Percentiles rank a stretch among this genome's conserved stretches.
phyloP scores from a whole-genome alignment of 2,329 filamentous ascomycete species.

The Ophiostoma triangulosporum region DNA sequence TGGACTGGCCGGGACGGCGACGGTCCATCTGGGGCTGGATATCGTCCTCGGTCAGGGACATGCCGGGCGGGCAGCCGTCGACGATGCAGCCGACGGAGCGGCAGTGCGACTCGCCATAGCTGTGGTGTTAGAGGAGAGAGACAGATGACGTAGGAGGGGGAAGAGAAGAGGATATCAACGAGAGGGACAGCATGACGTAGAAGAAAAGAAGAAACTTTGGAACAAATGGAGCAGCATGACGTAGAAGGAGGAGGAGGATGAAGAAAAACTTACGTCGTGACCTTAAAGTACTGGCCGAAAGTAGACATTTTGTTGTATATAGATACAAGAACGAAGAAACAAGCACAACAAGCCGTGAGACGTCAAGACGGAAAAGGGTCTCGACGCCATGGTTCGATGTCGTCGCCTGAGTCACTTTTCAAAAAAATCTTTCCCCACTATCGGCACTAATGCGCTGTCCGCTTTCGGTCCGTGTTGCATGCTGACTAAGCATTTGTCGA shows the following conservation, averaged over 20 bases:
- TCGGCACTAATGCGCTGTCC: too few species aligned
- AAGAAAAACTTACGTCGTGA: conserved; percentile 54
- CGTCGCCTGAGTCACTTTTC: too few species aligned
- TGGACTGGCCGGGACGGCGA: conserved; percentile 75
- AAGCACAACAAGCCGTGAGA: background rate
- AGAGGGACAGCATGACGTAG: too few species aligned
- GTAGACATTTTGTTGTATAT: conserved; percentile 56
- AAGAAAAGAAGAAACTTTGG: background rate
- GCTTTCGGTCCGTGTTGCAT: too few species aligned
- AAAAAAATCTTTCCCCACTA: too few species aligned
- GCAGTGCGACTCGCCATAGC: conserved; percentile 54
- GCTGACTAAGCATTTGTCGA: too few species aligned
- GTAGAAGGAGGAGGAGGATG: background rate
- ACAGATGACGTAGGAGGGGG: too few species aligned
- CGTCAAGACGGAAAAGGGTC: background rate
- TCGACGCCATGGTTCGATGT: background rate
- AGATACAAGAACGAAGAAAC: background rate
- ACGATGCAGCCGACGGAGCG: conserved; percentile 89
- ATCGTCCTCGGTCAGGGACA: conserved; percentile 70
- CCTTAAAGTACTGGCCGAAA: conserved; percentile 69
- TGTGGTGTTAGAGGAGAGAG: conserved; percentile 16
- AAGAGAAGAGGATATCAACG: conserved; percentile 1
- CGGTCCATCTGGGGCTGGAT: conserved; percentile 94
- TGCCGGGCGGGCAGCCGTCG: conserved; percentile 79
- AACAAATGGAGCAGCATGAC: too few species aligned